These are phyloP conservation scores for Ustilago bromivora DNA, from an alignment of 1,284 basidiomycete species.

Conservation along the genomic window DNA sequence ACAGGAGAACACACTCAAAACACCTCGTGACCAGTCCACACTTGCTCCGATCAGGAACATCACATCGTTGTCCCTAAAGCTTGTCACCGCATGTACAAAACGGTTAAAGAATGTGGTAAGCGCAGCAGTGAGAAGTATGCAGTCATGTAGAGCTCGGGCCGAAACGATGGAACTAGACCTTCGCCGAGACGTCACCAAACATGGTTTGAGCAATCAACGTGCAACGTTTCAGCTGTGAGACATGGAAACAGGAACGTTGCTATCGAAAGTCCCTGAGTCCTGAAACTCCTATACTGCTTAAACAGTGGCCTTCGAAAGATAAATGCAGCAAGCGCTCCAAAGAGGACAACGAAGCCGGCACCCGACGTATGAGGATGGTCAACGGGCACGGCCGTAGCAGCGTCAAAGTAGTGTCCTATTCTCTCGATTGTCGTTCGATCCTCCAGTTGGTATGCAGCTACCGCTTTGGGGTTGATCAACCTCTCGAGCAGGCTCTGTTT, in stretches of 20 bases:
- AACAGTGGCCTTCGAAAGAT: conserved; percentile 10
- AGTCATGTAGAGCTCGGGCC: not conserved
- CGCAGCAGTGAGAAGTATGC: not conserved
- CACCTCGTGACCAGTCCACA: not conserved
- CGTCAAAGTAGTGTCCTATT: conserved; percentile 3
- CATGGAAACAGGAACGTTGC: conserved; percentile 4
- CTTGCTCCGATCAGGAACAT: not conserved
- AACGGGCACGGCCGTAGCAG: not conserved
- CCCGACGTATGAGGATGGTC: conserved; percentile 14
- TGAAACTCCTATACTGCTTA: not conserved
- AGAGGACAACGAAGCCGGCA: conserved; percentile 3
- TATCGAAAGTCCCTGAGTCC: not conserved
- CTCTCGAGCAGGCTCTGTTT: conserved; percentile 10
- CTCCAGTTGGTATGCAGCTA: not conserved
- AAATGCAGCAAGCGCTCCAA: not conserved
- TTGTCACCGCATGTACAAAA: not conserved
- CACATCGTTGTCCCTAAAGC: not conserved
- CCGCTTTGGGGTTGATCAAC: conserved; percentile 14
- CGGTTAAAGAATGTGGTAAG: not conserved
- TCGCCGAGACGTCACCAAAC: not conserved
- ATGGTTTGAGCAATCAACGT: not conserved
- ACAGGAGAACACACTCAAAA: not conserved
- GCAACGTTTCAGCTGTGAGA: not conserved
- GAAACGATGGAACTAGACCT: not conserved
- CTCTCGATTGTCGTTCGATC: not conserved